These are phyloP conservation scores for cucumber (Cucumis sativus) DNA, from an alignment of 306 rosid genomes.

Conservation along the genomic window DNA sequence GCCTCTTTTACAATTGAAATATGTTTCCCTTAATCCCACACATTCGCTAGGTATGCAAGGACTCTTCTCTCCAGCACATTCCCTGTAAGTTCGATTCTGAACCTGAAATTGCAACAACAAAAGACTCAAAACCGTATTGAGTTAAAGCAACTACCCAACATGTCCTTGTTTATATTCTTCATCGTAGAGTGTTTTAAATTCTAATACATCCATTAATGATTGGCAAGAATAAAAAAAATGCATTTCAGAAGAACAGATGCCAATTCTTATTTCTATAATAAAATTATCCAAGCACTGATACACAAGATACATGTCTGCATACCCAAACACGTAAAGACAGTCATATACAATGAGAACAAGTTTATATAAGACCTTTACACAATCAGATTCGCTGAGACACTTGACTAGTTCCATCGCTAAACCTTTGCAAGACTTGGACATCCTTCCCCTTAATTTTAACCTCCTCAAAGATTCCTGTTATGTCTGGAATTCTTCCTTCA, in stretches of 20 bases:
- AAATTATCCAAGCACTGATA: background rate
- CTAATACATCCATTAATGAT: background rate
- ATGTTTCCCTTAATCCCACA: constrained; percentile 87
- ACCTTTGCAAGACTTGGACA: constrained; percentile 94
- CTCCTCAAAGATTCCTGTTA: background rate
- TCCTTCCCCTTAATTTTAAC: constrained; percentile 8
- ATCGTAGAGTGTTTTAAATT: background rate
- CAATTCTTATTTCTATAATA: background rate
- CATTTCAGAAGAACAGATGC: background rate
- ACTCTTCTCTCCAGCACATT: constrained; percentile 78
- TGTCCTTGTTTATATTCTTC: background rate
- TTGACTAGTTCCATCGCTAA: constrained; percentile 74
- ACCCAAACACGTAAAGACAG: background rate
- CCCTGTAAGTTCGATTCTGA: constrained; percentile 53
- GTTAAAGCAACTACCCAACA: constrained; percentile 14
- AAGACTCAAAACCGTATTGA: background rate
- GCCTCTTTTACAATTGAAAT: constrained; percentile 97
- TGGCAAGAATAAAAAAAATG: background rate
- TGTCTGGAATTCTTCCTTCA: background rate
- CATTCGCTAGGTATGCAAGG: constrained; percentile 86
- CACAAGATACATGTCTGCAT: background rate
- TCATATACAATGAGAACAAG: background rate
- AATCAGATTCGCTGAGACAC: constrained; percentile 87
- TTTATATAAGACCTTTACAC: constrained; percentile 40
- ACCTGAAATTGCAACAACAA: constrained; percentile 30